phyloP scores from a whole-genome alignment of 106 monocot genomes.

The Dioscorea dumetorum region DNA sequence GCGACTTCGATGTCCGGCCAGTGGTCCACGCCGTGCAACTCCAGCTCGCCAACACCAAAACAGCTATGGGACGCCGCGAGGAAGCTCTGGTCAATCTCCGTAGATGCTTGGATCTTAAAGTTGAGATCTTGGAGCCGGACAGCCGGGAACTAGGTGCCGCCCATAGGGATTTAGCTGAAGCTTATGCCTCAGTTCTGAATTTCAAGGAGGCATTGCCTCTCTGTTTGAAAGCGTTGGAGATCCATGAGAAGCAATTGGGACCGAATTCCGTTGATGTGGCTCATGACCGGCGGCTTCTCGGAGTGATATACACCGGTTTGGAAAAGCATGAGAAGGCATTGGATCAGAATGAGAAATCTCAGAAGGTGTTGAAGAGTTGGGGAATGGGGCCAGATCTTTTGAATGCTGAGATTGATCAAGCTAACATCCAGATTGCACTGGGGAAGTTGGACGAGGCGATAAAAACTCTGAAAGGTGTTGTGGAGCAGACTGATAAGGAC shows the following conservation, averaged over 20 bases:
- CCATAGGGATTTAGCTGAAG: slow-evolving; percentile 62
- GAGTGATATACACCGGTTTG: slow-evolving; percentile 55
- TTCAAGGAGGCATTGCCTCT: slow-evolving; percentile 59
- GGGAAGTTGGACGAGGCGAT: slow-evolving; percentile 70
- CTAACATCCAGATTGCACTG: slow-evolving; percentile 60
- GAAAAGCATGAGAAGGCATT: slow-evolving; percentile 63
- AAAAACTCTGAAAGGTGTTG: slow-evolving; percentile 35
- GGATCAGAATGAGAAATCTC: slow-evolving; percentile 58
- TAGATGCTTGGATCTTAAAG: slow-evolving; percentile 52
- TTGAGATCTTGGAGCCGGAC: slow-evolving; percentile 32
- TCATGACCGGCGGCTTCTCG: slow-evolving; percentile 49
- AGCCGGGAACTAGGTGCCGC: slow-evolving; percentile 35
- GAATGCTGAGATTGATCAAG: slow-evolving; percentile 51
- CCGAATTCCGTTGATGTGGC: slow-evolving; percentile 58
- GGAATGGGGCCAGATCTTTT: slow-evolving; percentile 41
- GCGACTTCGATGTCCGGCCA: slow-evolving; percentile 26
- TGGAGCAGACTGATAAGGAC: slow-evolving; percentile 43
- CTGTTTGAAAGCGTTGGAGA: slow-evolving; percentile 56
- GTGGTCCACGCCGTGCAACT: slow-evolving; percentile 36
- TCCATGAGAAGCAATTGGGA: slow-evolving; percentile 35
- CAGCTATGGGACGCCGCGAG: slow-evolving; percentile 52
- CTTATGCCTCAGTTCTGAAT: slow-evolving; percentile 44
- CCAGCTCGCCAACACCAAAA: slow-evolving; percentile 65
- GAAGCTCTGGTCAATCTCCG: slow-evolving; percentile 53
- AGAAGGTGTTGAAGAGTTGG: slow-evolving; percentile 36